Evolutionary conservation across 2,329 filamentous ascomycete species (phyloP), one percentile per base, ranked within the genome.

Genomic region (Pestalotiopsis sp.): DNA sequence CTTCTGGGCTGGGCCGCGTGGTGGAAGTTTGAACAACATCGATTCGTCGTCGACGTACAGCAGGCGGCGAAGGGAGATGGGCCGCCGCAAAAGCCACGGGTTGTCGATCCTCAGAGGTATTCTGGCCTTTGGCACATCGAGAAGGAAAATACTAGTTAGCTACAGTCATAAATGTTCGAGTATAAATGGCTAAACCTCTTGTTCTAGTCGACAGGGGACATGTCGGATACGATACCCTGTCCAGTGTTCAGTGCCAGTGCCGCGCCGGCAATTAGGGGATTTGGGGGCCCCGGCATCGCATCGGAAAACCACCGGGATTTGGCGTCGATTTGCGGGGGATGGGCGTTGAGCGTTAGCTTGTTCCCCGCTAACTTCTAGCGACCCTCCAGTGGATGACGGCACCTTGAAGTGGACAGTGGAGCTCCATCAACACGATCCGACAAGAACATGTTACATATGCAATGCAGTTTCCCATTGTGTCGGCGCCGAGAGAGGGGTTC

Each of bases 261-360:
- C 57, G 57, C 57, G 17, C n/a, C 45, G 14, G 45, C 17, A 52
- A 52, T 52, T 52, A 52, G 20, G 45, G 7, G 20, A 52, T 52
- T 17, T 17, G 17, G 13, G 17, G 17, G 7, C 23, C 12, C 57
- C 57, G 57, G 56, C 56, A 58, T 58, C 20, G 57, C 57, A 59
- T 59, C 57, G 57, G 57, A 27, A 59, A 59, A 59, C 57, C 57
- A 27, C 57, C 57, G 57, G 57, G 57, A 59, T 59, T 27, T 59
- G 7, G 12, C 4, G 45, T 17, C 4, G 27, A 59, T n/a, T 36
- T 14, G 20, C 20, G 23, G 27, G 23, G 23, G 12, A 5, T 20
- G 23, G 13, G 23, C 23, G 14, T 14, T 1, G 23, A 4, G 13
- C 3, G 23, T 25, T 36, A 27, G 57, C 57, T 59, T 27, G 23